Conservation (phyloP, 192 early-diverging fungal species). For the Backusella macrospora region DNA sequence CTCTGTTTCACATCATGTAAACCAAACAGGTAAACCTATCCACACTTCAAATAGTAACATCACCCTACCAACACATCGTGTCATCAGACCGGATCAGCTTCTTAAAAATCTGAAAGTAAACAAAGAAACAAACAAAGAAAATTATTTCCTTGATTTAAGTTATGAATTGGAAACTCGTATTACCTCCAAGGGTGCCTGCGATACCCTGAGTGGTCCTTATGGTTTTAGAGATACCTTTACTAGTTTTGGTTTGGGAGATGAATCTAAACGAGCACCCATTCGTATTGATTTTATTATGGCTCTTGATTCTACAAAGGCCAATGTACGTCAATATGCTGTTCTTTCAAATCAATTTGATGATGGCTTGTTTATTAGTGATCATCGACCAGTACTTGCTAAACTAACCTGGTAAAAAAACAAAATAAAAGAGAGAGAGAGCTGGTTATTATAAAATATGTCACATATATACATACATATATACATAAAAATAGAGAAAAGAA, state of each 20-base stretch:
- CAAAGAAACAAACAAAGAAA: neutral
- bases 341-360: slow-evolving; percentile 41
- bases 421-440: neutral
- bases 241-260: slow-evolving; percentile 29
- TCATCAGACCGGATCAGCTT: slow-evolving; percentile 15
- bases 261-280: slow-evolving; percentile 15
- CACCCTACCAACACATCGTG: slow-evolving; percentile 29
- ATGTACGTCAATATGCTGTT: slow-evolving; percentile 27
- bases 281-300: slow-evolving; percentile 42
- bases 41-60: slow-evolving; percentile 15
- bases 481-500: neutral
- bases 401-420: slow-evolving; percentile 26
- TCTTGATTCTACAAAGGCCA: slow-evolving; percentile 6
- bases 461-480: neutral
- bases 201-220: slow-evolving; percentile 33
- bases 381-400: slow-evolving; percentile 42
- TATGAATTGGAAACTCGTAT: slow-evolving; percentile 35
- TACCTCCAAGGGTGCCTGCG: neutral
- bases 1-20: neutral
- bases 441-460: neutral
- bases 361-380: slow-evolving; percentile 42
- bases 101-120: neutral
- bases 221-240: slow-evolving; percentile 43
- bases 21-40: slow-evolving; percentile 14
- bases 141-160: slow-evolving; percentile 32